Percentiles rank a stretch among this genome's conserved stretches.
Evolutionary conservation across 225 moss, liverwort and hornwort species (phyloP).

Genomic region (Ulota crispa): DNA sequence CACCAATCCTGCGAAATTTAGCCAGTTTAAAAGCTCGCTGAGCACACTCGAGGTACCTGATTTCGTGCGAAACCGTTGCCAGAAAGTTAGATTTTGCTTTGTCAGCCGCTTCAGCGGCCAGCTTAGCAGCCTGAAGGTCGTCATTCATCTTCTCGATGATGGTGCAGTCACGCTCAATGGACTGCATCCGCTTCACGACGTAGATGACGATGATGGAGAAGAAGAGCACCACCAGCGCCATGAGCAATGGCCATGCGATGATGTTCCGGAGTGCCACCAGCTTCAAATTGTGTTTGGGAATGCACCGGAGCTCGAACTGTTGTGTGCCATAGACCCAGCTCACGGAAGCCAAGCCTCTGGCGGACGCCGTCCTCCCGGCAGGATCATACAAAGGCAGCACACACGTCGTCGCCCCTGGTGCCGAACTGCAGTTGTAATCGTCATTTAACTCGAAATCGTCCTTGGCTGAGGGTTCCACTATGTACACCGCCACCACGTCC

Average conservation of each 20-base stretch:
- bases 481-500: slow-evolving; percentile 66
- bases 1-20: no score
- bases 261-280: slow-evolving; percentile 54
- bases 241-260: slow-evolving; percentile 87
- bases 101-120: slow-evolving; percentile 86
- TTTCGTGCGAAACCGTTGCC: slow-evolving; percentile 95
- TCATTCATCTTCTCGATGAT: slow-evolving; percentile 79
- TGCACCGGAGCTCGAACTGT: slow-evolving; percentile 65
- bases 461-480: slow-evolving; percentile 31
- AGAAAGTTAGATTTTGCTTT: slow-evolving; percentile 82
- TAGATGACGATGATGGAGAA: slow-evolving; percentile 61
- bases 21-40: no score
- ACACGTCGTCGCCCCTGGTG: slow-evolving; percentile 20
- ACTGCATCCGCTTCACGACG: slow-evolving; percentile 70
- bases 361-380: slow-evolving; percentile 1
- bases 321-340: slow-evolving; percentile 67
- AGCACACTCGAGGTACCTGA: slow-evolving; percentile 39
- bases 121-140: slow-evolving; percentile 71
- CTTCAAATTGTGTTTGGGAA: slow-evolving; percentile 41
- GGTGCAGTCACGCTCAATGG: slow-evolving; percentile 61
- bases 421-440: slow-evolving; percentile 53
- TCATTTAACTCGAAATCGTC: slow-evolving; percentile 16
- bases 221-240: slow-evolving; percentile 69
- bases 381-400: slow-evolving; percentile 54
- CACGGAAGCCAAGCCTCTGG: slow-evolving; percentile 28